Evolutionary conservation across 2,329 filamentous ascomycete genomes (phyloP).

Genomic region (Penicillium sp.): DNA sequence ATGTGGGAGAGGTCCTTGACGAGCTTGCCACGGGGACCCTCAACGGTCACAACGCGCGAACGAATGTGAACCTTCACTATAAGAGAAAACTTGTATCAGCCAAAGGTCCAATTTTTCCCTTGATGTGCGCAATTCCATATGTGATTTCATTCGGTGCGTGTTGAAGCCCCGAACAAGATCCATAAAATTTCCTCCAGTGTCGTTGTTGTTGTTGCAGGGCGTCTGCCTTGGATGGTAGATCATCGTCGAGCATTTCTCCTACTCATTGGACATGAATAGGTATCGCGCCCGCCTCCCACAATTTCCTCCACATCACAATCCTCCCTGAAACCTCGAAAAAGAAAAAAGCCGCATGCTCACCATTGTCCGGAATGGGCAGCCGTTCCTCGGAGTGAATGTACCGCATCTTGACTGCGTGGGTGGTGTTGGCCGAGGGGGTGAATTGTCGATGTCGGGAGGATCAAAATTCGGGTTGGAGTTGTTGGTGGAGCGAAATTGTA

Average conservation of each 20-base stretch:
- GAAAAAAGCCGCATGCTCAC: slow-evolving; percentile 61
- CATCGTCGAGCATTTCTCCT: background rate
- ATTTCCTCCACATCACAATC: background rate
- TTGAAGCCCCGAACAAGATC: background rate
- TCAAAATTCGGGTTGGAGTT: slow-evolving; percentile 40
- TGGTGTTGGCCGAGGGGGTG: slow-evolving; percentile 42
- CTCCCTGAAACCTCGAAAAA: slow-evolving; percentile 17
- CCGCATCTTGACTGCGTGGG: slow-evolving; percentile 78
- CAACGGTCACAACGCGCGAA: slow-evolving; percentile 92
- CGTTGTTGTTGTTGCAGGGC: background rate
- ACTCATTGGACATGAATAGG: background rate
- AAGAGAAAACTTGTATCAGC: slow-evolving; percentile 31
- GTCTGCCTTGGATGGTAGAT: background rate
- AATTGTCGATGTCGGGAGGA: slow-evolving; percentile 43
- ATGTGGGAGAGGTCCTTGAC: slow-evolving; percentile 95
- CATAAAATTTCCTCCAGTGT: background rate
- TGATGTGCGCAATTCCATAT: slow-evolving; percentile 3
- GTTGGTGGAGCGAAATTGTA: slow-evolving; percentile 43
- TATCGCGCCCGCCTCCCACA: background rate
- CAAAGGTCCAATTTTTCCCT: background rate
- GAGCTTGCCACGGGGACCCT: slow-evolving; percentile 97
- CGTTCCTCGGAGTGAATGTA: slow-evolving; percentile 99
- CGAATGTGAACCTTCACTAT: slow-evolving; percentile 98
- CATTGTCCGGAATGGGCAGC: slow-evolving; percentile 93
- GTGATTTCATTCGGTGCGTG: background rate